Percentiles rank a stretch among this genome's conserved stretches.
Evolutionary conservation across 2,329 filamentous ascomycete species (phyloP).

Genomic region (Xylariaceae sp.): DNA sequence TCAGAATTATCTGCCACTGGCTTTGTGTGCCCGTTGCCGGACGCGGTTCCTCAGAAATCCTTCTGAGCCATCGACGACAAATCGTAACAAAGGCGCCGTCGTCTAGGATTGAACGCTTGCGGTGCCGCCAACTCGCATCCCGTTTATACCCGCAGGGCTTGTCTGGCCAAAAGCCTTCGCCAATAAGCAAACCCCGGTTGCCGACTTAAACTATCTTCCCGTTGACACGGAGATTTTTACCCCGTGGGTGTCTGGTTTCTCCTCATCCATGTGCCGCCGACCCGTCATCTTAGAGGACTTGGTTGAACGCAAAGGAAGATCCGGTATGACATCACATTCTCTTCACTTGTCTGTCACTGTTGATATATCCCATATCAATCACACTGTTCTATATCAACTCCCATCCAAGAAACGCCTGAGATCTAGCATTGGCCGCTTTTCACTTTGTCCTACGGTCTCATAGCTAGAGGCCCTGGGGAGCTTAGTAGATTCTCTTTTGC

Average conservation of each 20-base stretch:
- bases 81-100: constrained; percentile 22
- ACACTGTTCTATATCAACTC: not conserved
- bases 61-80: not conserved
- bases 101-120: constrained; percentile 23
- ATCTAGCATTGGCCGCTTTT: not conserved
- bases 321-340: constrained; percentile 6
- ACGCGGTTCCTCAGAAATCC: constrained; percentile 19
- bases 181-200: constrained; percentile 1
- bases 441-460: not conserved
- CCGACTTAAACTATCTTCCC: constrained; percentile 1
- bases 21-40: constrained; percentile 25
- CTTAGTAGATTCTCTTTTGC: not conserved
- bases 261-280: constrained; percentile 7
- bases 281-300: constrained; percentile 2
- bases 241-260: not conserved
- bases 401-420: not conserved
- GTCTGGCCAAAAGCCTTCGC: constrained; percentile 20
- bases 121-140: constrained; percentile 13
- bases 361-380: not conserved
- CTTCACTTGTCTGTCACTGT: not conserved
- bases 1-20: constrained; percentile 18
- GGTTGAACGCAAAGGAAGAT: constrained; percentile 5
- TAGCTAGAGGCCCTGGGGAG: not conserved
- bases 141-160: constrained; percentile 12
- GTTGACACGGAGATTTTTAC: not conserved